These are phyloP conservation scores for Scheffersomyces stambukii DNA, from an alignment of 1,139 yeast genomes.

Conservation along the genomic window DNA sequence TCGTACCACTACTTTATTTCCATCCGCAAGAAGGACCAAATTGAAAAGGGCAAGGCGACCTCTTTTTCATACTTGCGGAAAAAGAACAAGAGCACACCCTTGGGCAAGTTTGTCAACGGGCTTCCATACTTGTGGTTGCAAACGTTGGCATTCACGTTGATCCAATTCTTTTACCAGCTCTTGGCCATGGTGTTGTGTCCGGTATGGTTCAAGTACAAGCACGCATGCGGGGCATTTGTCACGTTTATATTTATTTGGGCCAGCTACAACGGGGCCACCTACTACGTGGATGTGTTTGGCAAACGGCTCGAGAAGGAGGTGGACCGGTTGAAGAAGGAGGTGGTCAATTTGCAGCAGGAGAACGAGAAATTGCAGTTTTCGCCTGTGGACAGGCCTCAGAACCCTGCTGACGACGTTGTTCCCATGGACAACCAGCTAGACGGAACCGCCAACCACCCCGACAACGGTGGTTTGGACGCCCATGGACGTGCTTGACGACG, in stretches of 20 bases:
- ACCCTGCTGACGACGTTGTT: constrained; percentile 6
- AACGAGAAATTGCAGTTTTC: constrained; percentile 38
- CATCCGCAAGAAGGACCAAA: constrained; percentile 70
- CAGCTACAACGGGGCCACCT: constrained; percentile 90
- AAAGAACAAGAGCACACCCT: constrained; percentile 55
- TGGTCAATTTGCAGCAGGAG: constrained; percentile 51
- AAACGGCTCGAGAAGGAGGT: constrained; percentile 84
- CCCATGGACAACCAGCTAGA: too few relatives aligned
- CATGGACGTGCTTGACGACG: too few relatives aligned
- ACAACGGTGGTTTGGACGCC: too few relatives aligned
- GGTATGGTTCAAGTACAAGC: constrained; percentile 69
- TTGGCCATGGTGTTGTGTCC: constrained; percentile 90
- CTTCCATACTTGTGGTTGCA: constrained; percentile 83
- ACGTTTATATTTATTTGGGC: constrained; percentile 72
- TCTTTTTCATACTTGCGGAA: constrained; percentile 82
- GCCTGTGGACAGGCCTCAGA: constrained; percentile 15
- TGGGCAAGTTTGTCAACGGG: constrained; percentile 79
- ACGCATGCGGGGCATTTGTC: constrained; percentile 66
- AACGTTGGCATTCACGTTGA: constrained; percentile 75
- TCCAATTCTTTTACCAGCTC: constrained; percentile 85
- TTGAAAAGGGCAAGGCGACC: constrained; percentile 81
- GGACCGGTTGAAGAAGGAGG: constrained; percentile 61
- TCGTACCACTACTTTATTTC: constrained; percentile 90
- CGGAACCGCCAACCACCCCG: too few relatives aligned
- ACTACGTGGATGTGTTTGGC: constrained; percentile 88